Evolutionary conservation across 2,329 filamentous ascomycete genomes (phyloP).

Genomic region (Calonectria hawksworthii): DNA sequence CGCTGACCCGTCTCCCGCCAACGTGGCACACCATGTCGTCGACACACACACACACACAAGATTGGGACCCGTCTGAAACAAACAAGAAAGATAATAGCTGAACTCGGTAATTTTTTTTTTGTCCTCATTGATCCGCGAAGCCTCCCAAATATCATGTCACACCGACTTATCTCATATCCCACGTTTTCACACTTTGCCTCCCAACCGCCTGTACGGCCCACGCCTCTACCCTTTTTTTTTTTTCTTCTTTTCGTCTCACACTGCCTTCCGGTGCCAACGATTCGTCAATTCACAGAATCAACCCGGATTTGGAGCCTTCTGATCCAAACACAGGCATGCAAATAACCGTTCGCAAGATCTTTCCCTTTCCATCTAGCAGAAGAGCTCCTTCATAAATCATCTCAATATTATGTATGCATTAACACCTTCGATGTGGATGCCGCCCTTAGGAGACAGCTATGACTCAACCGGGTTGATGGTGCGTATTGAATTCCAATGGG

Average conservation of each 20-base stretch:
- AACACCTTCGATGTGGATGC: background rate
- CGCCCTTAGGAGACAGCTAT: background rate
- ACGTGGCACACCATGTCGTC: background rate
- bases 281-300: background rate
- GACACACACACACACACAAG: background rate
- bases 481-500: background rate
- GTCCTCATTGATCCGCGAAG: background rate
- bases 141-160: background rate
- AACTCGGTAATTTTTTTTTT: conserved; percentile 6
- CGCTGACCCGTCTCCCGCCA: background rate
- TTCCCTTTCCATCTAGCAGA: background rate
- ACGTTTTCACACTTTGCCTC: background rate
- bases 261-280: background rate
- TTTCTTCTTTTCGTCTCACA: background rate
- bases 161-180: background rate
- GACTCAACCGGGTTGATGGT: background rate
- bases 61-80: background rate
- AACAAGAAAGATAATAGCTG: background rate
- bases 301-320: background rate
- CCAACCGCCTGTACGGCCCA: background rate
- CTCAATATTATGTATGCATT: conserved; percentile 14
- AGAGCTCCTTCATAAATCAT: background rate
- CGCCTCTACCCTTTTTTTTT: background rate
- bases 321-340: background rate
- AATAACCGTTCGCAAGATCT: background rate